A percentile compares a stretch with the other conserved stretches of the same genome.
These are phyloP conservation scores for Aspergillus affinis DNA, from an alignment of 495 filamentous ascomycete species.

Conservation along the genomic window DNA sequence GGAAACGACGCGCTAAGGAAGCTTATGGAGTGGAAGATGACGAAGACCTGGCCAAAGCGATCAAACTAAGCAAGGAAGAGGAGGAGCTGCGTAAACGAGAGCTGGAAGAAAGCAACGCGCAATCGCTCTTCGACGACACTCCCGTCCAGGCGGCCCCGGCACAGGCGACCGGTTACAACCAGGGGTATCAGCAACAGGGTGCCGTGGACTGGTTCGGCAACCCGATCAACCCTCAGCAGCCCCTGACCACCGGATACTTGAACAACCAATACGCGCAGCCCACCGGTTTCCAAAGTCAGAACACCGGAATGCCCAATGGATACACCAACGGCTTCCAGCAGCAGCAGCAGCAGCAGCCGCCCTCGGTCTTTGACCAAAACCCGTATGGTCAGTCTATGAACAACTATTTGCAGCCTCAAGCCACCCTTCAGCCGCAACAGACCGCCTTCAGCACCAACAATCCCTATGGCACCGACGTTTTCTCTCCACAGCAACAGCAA, in stretches of 20 bases:
- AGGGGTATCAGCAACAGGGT: constrained; percentile 93
- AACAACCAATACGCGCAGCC: constrained; percentile 81
- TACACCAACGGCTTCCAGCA: constrained; percentile 64
- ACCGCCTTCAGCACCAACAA: constrained; percentile 70
- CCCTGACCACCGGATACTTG: constrained; percentile 79
- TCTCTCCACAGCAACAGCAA: constrained; percentile 48
- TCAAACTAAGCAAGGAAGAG: constrained; percentile 94
- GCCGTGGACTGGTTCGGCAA: constrained; percentile 98
- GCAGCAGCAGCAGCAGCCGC: constrained; percentile 36
- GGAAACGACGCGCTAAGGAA: constrained; percentile 62
- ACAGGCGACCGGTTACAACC: constrained; percentile 86
- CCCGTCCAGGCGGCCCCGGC: constrained; percentile 60
- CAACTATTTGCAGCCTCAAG: constrained; percentile 52
- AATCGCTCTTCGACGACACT: constrained; percentile 84
- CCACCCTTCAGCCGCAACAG: constrained; percentile 64
- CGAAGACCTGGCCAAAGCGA: constrained; percentile 89
- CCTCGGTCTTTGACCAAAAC: constrained; percentile 60
- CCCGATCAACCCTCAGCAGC: constrained; percentile 72
- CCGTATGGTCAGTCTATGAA: constrained; percentile 50
- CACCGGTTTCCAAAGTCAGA: constrained; percentile 61
- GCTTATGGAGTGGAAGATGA: constrained; percentile 57
- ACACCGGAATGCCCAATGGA: constrained; percentile 66
- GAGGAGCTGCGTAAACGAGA: constrained; percentile 85
- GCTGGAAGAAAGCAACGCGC: constrained; percentile 84
- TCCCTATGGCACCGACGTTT: constrained; percentile 59